Evolutionary conservation across 73 alveolate genomes (phyloP).

Genomic region (Breviolum minutum): DNA sequence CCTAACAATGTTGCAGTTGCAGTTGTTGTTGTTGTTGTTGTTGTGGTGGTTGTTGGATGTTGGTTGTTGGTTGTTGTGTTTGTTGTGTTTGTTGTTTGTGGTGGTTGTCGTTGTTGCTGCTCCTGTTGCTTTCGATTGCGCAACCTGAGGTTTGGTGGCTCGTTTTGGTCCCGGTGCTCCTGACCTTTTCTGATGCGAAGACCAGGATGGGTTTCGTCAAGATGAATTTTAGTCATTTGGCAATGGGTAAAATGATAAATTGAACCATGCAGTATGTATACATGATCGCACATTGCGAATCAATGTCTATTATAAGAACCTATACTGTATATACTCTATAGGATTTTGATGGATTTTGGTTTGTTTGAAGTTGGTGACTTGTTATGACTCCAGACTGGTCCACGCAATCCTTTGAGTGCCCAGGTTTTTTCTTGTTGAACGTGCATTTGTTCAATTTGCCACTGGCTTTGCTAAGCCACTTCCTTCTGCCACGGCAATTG

Average conservation of each 20-base stretch:
- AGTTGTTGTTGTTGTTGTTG: too few relatives aligned
- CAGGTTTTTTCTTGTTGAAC: constrained; percentile 44
- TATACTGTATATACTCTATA: background rate
- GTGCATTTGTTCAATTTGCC: constrained; percentile 71
- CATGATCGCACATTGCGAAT: too few relatives aligned
- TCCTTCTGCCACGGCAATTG: constrained; percentile 35
- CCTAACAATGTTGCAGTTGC: too few relatives aligned
- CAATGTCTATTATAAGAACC: background rate
- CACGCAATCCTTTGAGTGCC: background rate
- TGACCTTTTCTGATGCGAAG: background rate
- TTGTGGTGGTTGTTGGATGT: too few relatives aligned
- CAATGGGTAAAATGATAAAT: background rate
- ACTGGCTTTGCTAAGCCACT: constrained; percentile 28
- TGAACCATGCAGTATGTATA: background rate
- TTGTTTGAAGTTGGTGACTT: background rate
- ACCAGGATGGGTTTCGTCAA: constrained; percentile 7
- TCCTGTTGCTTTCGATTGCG: background rate
- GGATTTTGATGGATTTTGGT: background rate
- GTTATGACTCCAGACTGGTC: background rate
- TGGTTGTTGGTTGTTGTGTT: too few relatives aligned
- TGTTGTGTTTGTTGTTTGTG: too few relatives aligned
- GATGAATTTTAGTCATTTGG: constrained; percentile 56
- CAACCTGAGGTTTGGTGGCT: constrained; percentile 65
- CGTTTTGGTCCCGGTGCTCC: constrained; percentile 13
- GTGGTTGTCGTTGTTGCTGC: too few relatives aligned